Conservation (phyloP, 129 eudicot species). For the Daucus carota region DH1_v3.0 NC_030387.2:32266001-32266500, state of each 20-base stretch:
- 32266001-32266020: background rate
- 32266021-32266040: background rate
- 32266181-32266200: slow-evolving; percentile 90
- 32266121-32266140: slow-evolving; percentile 83
- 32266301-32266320: background rate
- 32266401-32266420: background rate
- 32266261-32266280: background rate
- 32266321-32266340: background rate
- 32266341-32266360: background rate
- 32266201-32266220: slow-evolving; percentile 16
- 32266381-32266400: background rate
- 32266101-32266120: slow-evolving; percentile 74
- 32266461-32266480: background rate
- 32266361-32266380: background rate
- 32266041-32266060: too few species aligned
- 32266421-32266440: background rate
- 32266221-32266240: background rate
- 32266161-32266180: slow-evolving; percentile 87
- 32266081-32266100: background rate
- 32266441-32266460: background rate
- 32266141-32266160: slow-evolving; percentile 78
- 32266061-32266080: too few species aligned
- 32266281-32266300: background rate
- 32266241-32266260: background rate
- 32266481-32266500: slow-evolving; percentile 9